Conservation (phyloP, 352 stramenopile genomes). For the Globisporangium emineosum region DNA sequence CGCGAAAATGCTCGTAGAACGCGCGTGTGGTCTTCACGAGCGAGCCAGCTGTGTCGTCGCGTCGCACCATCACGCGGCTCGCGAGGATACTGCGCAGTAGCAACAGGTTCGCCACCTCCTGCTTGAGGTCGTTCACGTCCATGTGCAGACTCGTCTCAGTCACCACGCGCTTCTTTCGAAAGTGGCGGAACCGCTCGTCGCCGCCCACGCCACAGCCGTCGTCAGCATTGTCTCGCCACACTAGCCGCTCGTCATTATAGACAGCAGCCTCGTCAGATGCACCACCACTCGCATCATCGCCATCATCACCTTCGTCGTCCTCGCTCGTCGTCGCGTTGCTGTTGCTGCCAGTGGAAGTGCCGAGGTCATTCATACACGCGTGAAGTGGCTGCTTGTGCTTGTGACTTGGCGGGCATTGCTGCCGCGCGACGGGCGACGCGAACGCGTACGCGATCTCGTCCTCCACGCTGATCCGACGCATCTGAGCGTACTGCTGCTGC, state of each 20-base stretch:
- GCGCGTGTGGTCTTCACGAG: slow-evolving; percentile 12
- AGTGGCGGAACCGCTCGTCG: slow-evolving; percentile 9
- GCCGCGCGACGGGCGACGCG: neutral
- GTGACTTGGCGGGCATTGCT: neutral
- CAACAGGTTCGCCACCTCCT: slow-evolving; percentile 22
- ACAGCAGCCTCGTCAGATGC: neutral
- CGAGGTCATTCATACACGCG: neutral
- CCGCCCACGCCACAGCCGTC: neutral
- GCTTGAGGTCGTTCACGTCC: slow-evolving; percentile 25
- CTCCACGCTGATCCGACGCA: neutral
- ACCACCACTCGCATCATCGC: neutral
- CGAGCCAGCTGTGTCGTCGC: slow-evolving; percentile 10
- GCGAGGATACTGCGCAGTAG: slow-evolving; percentile 18
- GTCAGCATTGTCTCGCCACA: neutral
- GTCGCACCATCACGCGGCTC: slow-evolving; percentile 14
- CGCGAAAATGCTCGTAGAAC: slow-evolving; percentile 11
- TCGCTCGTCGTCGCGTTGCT: neutral
- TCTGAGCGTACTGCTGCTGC: neutral
- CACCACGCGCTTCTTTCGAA: slow-evolving; percentile 14
- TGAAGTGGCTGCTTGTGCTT: neutral
- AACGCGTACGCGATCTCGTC: slow-evolving; percentile 16
- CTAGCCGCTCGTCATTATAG: neutral
- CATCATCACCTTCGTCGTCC: neutral
- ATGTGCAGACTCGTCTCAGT: slow-evolving; percentile 14
- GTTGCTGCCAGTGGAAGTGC: neutral